These are phyloP conservation scores for Dendrobium nobile DNA, from an alignment of 106 monocot genomes.

Conservation along the genomic window DNA sequence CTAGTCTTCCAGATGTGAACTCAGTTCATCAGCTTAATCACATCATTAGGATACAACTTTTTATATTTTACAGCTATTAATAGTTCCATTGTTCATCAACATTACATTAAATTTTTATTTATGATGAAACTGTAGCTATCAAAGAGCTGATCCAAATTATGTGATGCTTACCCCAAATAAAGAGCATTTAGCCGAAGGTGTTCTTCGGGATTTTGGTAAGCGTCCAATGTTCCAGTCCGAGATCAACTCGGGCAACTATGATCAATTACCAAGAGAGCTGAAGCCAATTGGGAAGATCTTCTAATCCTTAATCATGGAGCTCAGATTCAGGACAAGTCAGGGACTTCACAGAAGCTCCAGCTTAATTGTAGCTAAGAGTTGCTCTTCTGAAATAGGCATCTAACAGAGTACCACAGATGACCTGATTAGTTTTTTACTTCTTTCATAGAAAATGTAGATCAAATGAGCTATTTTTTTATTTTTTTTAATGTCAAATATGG, in stretches of 20 bases:
- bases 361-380: too few species aligned
- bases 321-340: background rate
- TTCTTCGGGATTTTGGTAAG: slow-evolving; percentile 63
- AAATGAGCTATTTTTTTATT: background rate
- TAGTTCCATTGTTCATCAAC: background rate
- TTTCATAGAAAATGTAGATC: background rate
- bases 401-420: background rate
- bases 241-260: slow-evolving; percentile 68
- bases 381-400: too few species aligned
- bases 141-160: slow-evolving; percentile 97
- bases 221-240: slow-evolving; percentile 82
- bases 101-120: background rate
- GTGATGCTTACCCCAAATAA: slow-evolving; percentile 89
- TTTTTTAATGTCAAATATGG: too few species aligned
- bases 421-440: background rate
- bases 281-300: slow-evolving; percentile 74
- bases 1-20: too few species aligned
- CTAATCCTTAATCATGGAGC: slow-evolving; percentile 10
- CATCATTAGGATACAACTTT: background rate
- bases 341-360: too few species aligned
- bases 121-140: slow-evolving; percentile 44
- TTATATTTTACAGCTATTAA: background rate
- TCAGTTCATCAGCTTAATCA: too few species aligned
- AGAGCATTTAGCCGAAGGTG: slow-evolving; percentile 89
- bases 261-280: slow-evolving; percentile 66